A percentile compares a stretch with the other conserved stretches of the same genome.
phyloP scores from a whole-genome alignment of 176 grass and related monocot species.

The Juncus inflexus region DNA sequence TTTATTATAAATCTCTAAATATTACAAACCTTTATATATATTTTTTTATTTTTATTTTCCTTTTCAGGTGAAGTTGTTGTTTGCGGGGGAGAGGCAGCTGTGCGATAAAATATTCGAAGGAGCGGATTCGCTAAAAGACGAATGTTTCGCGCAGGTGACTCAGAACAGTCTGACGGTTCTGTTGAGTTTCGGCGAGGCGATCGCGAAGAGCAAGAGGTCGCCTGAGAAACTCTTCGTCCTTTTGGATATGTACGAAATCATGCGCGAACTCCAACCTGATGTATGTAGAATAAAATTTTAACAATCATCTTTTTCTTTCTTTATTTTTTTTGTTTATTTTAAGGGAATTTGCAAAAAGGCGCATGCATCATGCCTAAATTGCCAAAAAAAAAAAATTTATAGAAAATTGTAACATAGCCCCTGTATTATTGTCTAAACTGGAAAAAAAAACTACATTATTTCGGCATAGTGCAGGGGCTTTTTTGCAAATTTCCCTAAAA shows the following conservation, averaged over 20 bases:
- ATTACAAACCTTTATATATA: no score
- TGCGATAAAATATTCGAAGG: slow-evolving; percentile 95
- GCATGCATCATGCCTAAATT: slow-evolving; percentile 9
- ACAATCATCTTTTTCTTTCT: slow-evolving; percentile 1
- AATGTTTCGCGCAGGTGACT: slow-evolving; percentile 87
- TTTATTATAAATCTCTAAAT: no score
- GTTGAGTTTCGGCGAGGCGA: slow-evolving; percentile 95
- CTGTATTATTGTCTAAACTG: background rate
- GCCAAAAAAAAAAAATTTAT: background rate
- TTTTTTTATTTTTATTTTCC: no score
- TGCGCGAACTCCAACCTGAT: slow-evolving; percentile 94
- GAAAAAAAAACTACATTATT: background rate
- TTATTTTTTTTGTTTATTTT: background rate
- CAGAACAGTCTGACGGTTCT: slow-evolving; percentile 71
- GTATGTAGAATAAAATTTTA: slow-evolving; percentile 36
- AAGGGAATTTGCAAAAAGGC: no score
- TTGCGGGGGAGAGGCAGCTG: slow-evolving; percentile 74
- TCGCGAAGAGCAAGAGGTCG: slow-evolving; percentile 95
- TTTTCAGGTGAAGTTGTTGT: slow-evolving; percentile 87
- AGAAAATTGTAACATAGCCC: background rate
- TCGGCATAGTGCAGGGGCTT: no score
- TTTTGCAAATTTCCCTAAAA: no score
- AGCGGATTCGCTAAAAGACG: slow-evolving; percentile 57
- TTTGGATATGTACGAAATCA: slow-evolving; percentile 97
- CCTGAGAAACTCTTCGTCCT: slow-evolving; percentile 93